Evolutionary conservation across 2,329 filamentous ascomycete genomes (phyloP).

Genomic region (Fusarium neocosmosporiellum): DNA sequence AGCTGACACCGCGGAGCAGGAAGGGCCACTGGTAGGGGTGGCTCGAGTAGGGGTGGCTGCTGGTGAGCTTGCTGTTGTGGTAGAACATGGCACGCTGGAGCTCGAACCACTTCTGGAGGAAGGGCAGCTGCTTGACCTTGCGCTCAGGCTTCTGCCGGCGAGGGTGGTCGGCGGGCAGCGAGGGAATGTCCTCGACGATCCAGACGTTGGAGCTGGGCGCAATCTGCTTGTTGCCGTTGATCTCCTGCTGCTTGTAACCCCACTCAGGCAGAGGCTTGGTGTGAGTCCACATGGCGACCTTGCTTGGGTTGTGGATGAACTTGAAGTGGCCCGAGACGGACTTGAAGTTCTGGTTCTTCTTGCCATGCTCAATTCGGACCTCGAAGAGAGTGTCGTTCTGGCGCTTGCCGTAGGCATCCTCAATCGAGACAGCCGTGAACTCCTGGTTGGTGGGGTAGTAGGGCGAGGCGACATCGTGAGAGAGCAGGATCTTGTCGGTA

Average conservation of each 20-base stretch:
- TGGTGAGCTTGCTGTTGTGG: conserved; percentile 98
- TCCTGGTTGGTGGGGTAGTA: conserved; percentile 98
- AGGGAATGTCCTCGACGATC: conserved; percentile 92
- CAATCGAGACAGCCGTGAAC: conserved; percentile 84
- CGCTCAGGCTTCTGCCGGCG: conserved; percentile 81
- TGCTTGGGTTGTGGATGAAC: conserved; percentile 91
- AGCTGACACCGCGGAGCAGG: conserved; percentile 94
- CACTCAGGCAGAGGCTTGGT: conserved; percentile 95
- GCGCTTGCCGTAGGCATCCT: conserved; percentile 78
- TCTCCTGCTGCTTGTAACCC: conserved; percentile 97
- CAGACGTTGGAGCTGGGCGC: conserved; percentile 91
- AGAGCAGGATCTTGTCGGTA: conserved; percentile 87
- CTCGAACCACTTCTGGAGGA: conserved; percentile 95
- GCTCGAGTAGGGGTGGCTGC: conserved; percentile 95
- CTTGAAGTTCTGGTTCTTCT: conserved; percentile 85
- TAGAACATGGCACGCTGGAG: conserved; percentile 98
- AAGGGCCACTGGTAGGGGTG: conserved; percentile 98
- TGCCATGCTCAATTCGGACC: conserved; percentile 88
- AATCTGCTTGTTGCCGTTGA: conserved; percentile 99
- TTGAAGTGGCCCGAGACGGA: conserved; percentile 95
- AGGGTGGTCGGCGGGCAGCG: conserved; percentile 75
- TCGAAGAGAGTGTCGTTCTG: conserved; percentile 94
- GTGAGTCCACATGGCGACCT: conserved; percentile 99
- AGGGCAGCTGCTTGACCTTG: conserved; percentile 85
- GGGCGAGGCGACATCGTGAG: conserved; percentile 96